phyloP scores from a whole-genome alignment of 202 grass and related monocot species.

The Eragrostis tef region DNA sequence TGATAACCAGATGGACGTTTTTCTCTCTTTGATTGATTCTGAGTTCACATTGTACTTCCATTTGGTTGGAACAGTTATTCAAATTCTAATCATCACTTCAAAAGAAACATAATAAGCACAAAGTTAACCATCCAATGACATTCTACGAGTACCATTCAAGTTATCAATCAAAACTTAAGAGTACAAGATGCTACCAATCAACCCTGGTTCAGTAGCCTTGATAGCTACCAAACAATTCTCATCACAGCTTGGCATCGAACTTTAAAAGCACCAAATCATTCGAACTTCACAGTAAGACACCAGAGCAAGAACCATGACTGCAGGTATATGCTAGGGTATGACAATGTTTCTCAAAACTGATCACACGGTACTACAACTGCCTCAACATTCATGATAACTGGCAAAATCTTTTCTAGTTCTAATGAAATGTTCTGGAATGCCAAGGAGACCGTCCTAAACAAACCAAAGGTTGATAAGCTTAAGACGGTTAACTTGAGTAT shows the following conservation, averaged over 20 bases:
- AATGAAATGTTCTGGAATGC: conserved; percentile 40
- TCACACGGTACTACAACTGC: conserved; percentile 12
- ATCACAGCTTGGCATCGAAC: background rate
- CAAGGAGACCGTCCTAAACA: conserved; percentile 26
- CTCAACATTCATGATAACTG: conserved; percentile 35
- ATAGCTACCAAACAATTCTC: too few species aligned
- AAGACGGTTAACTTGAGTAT: background rate
- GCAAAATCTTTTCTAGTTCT: conserved; percentile 45
- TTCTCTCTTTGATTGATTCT: too few species aligned
- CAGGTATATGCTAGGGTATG: conserved; percentile 14
- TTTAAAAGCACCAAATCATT: background rate
- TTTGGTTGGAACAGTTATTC: too few species aligned
- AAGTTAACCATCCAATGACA: too few species aligned
- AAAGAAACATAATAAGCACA: too few species aligned
- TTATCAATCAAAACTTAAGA: too few species aligned
- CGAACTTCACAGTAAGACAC: background rate
- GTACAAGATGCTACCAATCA: too few species aligned
- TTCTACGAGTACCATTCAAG: too few species aligned
- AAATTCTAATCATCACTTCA: too few species aligned
- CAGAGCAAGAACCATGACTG: background rate
- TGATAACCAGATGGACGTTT: too few species aligned
- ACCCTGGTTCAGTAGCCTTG: too few species aligned
- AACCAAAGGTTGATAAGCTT: conserved; percentile 29
- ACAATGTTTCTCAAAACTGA: conserved; percentile 45
- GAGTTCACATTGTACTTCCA: too few species aligned